These are phyloP conservation scores for Bipolaris bicolor DNA, from an alignment of 2,329 filamentous ascomycete genomes.

Conservation along the genomic window DNA sequence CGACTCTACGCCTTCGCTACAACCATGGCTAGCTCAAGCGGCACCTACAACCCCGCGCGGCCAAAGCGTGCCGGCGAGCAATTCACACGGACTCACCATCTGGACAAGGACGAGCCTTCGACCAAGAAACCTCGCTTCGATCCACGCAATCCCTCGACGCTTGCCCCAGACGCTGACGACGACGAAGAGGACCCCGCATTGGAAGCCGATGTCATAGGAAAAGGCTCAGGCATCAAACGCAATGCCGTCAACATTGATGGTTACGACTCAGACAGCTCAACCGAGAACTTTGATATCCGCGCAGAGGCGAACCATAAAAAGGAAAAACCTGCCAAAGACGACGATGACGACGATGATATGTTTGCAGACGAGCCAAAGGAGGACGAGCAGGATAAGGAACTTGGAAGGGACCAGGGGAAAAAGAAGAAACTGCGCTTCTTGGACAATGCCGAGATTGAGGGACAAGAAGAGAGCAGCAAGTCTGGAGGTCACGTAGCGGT, in stretches of 20 bases:
- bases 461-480: conserved; percentile 76
- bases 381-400: conserved; percentile 60
- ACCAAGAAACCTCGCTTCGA: conserved; percentile 90
- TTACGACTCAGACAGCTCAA: conserved; percentile 91
- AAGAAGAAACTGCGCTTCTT: conserved; percentile 68
- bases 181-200: conserved; percentile 79
- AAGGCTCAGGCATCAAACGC: conserved; percentile 76
- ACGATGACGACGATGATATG: conserved; percentile 73
- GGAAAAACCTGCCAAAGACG: conserved; percentile 51
- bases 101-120: conserved; percentile 59
- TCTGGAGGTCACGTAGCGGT: conserved; percentile 71
- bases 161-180: conserved; percentile 80
- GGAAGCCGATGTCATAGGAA: conserved; percentile 90
- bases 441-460: conserved; percentile 71
- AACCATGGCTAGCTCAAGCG: conserved; percentile 39
- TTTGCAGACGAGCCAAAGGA: conserved; percentile 73
- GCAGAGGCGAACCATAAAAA: conserved; percentile 64
- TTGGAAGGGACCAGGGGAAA: conserved; percentile 62
- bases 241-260: conserved; percentile 96
- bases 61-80: conserved; percentile 84
- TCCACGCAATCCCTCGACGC: conserved; percentile 87
- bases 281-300: conserved; percentile 83
- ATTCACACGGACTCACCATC: conserved; percentile 76
- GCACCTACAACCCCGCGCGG: conserved; percentile 62
- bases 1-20: neutral